Evolutionary conservation across 2,329 filamentous ascomycete genomes (phyloP).

Genomic region (Claviceps sp.): DNA sequence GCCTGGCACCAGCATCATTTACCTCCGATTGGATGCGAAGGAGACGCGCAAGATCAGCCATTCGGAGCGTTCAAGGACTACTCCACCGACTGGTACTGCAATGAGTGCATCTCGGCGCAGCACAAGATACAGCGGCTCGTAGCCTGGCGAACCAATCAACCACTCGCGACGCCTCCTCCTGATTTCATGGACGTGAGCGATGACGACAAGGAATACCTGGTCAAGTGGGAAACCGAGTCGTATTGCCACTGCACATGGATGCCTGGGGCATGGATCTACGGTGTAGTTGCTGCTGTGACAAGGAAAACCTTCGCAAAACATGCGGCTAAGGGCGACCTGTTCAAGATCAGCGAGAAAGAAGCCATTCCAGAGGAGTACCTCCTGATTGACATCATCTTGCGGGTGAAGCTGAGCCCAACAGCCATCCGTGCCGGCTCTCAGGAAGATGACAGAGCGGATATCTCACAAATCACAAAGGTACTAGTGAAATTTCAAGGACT

Average conservation of each 20-base stretch:
- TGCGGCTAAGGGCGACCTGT: constrained; percentile 40
- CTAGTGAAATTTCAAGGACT: constrained; percentile 89
- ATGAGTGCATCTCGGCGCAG: constrained; percentile 53
- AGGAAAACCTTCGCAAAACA: constrained; percentile 65
- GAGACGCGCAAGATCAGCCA: constrained; percentile 20
- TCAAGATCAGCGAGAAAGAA: constrained; percentile 57
- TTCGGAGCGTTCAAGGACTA: constrained; percentile 57
- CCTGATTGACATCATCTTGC: constrained; percentile 77
- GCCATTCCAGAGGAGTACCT: constrained; percentile 82
- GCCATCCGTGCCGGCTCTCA: constrained; percentile 43
- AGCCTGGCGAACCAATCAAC: constrained; percentile 57
- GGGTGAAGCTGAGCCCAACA: constrained; percentile 44
- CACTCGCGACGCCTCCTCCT: constrained; percentile 25
- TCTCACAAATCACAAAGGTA: constrained; percentile 58
- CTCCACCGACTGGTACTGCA: constrained; percentile 62
- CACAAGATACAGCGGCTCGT: constrained; percentile 66
- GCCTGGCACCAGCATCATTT: constrained; percentile 79
- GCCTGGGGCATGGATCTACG: constrained; percentile 79
- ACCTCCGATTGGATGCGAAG: constrained; percentile 30
- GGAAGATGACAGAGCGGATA: constrained; percentile 56
- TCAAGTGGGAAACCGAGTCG: constrained; percentile 75
- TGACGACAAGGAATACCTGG: constrained; percentile 77
- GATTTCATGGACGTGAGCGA: constrained; percentile 32
- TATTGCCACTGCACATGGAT: constrained; percentile 80
- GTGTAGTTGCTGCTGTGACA: constrained; percentile 48